Percentiles rank a stretch among this genome's conserved stretches.
Evolutionary conservation across 176 grass and related monocot genomes (phyloP).

Genomic region (Aechmea fasciata): DNA sequence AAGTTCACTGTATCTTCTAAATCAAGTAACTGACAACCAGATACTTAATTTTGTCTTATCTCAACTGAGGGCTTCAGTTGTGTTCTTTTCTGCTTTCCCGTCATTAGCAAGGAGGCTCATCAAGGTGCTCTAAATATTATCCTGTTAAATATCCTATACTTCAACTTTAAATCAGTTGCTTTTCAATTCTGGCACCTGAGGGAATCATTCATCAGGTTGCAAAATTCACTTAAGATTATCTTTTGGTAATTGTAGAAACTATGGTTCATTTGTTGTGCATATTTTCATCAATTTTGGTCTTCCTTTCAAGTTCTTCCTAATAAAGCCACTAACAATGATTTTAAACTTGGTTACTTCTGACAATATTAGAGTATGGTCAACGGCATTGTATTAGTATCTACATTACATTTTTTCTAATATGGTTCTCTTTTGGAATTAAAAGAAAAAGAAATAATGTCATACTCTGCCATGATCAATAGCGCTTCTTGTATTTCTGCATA

Average conservation of each 20-base stretch:
- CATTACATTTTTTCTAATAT: no score
- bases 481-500: no score
- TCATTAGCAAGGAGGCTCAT: constrained; percentile 55
- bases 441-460: no score
- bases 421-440: no score
- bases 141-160: background rate
- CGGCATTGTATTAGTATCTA: no score
- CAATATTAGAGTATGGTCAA: no score
- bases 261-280: background rate
- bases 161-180: background rate
- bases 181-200: constrained; percentile 1
- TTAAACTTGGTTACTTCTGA: no score
- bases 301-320: background rate
- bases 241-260: background rate
- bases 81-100: constrained; percentile 21
- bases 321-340: background rate
- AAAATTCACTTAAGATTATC: background rate
- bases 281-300: background rate
- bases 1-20: constrained; percentile 64
- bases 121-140: constrained; percentile 43
- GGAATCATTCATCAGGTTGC: background rate
- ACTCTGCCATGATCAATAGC: no score
- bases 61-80: constrained; percentile 13
- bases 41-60: constrained; percentile 20
- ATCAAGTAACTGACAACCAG: constrained; percentile 59